A percentile compares a stretch with the other conserved stretches of the same genome.
Evolutionary conservation across 495 filamentous ascomycete genomes (phyloP).

Genomic region (Trichoderma orchidacearum): DNA sequence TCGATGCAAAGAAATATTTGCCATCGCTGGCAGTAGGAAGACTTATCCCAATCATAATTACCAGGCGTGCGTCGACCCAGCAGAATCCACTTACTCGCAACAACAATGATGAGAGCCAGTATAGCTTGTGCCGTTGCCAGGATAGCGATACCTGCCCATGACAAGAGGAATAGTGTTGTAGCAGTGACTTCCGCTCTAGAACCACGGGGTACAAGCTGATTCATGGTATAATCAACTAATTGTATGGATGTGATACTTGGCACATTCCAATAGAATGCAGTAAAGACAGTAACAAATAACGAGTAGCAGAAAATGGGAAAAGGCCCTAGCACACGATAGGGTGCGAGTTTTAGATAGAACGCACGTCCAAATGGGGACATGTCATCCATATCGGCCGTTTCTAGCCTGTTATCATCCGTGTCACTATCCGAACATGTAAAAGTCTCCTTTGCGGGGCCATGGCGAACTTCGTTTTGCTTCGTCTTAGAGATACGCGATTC

Average conservation of each 20-base stretch:
- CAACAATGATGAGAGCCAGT: slow-evolving; percentile 18
- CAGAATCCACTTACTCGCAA: slow-evolving; percentile 25
- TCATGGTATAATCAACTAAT: slow-evolving; percentile 7
- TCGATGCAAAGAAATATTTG: slow-evolving; percentile 30
- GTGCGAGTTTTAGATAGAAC: slow-evolving; percentile 25
- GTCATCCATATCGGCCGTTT: slow-evolving; percentile 2
- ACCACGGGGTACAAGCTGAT: not conserved
- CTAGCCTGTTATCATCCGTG: not conserved
- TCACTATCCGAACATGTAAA: not conserved
- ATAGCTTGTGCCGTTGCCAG: slow-evolving; percentile 17
- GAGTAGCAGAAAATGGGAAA: slow-evolving; percentile 27
- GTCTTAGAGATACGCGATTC: not conserved
- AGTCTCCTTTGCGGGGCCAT: not conserved
- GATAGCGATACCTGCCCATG: slow-evolving; percentile 12
- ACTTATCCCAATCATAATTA: slow-evolving; percentile 30
- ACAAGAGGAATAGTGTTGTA: slow-evolving; percentile 9
- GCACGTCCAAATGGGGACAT: slow-evolving; percentile 25
- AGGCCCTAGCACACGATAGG: slow-evolving; percentile 24
- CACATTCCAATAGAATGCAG: slow-evolving; percentile 25
- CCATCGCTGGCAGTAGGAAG: slow-evolving; percentile 18
- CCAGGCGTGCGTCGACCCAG: slow-evolving; percentile 27
- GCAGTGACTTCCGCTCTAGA: not conserved
- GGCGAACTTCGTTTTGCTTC: not conserved
- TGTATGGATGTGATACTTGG: slow-evolving; percentile 9
- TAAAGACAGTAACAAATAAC: slow-evolving; percentile 15